A percentile compares a stretch with the other conserved stretches of the same genome.
Evolutionary conservation across 2,329 filamentous ascomycete species (phyloP).

Genomic region (Fusarium sarcochroum): DNA sequence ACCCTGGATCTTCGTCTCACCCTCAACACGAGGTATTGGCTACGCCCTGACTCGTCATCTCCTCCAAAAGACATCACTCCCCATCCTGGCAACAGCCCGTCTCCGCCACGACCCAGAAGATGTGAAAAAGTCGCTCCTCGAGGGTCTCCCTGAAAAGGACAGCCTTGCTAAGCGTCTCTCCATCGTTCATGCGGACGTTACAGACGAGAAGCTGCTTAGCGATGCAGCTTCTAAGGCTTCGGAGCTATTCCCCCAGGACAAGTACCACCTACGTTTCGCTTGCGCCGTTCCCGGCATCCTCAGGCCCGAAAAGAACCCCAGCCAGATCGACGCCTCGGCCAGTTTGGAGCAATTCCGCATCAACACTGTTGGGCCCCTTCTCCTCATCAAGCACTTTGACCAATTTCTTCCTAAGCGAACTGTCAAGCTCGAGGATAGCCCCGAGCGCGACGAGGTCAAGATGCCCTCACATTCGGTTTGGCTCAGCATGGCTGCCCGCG

Average conservation of each 20-base stretch:
- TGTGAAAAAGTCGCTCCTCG: conserved; percentile 54
- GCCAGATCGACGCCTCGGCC: conserved; percentile 71
- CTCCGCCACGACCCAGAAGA: conserved; percentile 50
- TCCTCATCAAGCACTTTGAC: conserved; percentile 83
- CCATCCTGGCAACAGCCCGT: conserved; percentile 63
- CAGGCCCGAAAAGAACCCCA: conserved; percentile 78
- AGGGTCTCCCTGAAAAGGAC: conserved; percentile 45
- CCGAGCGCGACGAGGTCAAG: conserved; percentile 38
- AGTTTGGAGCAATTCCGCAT: conserved; percentile 79
- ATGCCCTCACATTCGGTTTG: conserved; percentile 72
- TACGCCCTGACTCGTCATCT: conserved; percentile 64
- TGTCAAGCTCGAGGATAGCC: conserved; percentile 53
- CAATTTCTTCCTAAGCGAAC: conserved; percentile 75
- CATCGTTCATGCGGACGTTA: conserved; percentile 61
- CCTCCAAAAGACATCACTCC: conserved; percentile 62
- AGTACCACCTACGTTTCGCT: conserved; percentile 75
- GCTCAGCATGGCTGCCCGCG: conserved; percentile 83
- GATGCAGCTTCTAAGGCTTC: conserved; percentile 67
- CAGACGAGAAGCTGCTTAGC: conserved; percentile 73
- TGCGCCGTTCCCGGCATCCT: conserved; percentile 80
- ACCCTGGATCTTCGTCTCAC: conserved; percentile 65
- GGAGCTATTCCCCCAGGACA: conserved; percentile 64
- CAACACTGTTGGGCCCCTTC: conserved; percentile 80
- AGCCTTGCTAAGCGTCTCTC: conserved; percentile 55
- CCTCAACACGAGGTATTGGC: conserved; percentile 64